phyloP scores from a whole-genome alignment of 192 early-diverging fungal species.

The Gigaspora rosea region DNA sequence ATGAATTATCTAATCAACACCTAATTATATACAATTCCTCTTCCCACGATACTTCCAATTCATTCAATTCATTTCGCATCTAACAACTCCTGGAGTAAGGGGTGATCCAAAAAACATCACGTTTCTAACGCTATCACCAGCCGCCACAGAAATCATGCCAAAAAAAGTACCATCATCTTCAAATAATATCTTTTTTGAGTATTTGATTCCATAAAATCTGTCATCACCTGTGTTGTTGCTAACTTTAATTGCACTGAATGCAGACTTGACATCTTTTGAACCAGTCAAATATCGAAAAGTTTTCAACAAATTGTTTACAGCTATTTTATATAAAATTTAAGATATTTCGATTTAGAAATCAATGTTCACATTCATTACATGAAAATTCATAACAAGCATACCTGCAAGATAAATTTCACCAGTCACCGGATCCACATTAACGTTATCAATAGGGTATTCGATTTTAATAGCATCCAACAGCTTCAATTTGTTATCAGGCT shows the following conservation, averaged over 20 bases:
- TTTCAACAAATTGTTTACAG: background rate
- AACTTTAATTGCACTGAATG: conserved; percentile 36
- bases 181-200: conserved; percentile 33
- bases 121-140: conserved; percentile 37
- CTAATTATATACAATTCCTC: no score
- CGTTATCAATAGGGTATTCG: background rate
- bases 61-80: background rate
- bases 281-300: background rate
- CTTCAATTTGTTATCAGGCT: background rate
- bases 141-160: conserved; percentile 32
- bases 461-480: background rate
- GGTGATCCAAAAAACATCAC: conserved; percentile 37
- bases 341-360: conserved; percentile 37
- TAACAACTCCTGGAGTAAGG: conserved; percentile 26
- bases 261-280: background rate
- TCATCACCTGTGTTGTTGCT: conserved; percentile 15
- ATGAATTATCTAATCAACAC: no score
- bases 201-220: background rate
- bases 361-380: conserved; percentile 31
- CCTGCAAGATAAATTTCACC: conserved; percentile 22
- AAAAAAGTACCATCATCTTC: conserved; percentile 36
- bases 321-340: conserved; percentile 4
- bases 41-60: no score
- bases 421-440: conserved; percentile 21
- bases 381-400: conserved; percentile 19